Conservation (phyloP, 768 basidiomycete species). For the Filobasidium wieringae region DNA sequence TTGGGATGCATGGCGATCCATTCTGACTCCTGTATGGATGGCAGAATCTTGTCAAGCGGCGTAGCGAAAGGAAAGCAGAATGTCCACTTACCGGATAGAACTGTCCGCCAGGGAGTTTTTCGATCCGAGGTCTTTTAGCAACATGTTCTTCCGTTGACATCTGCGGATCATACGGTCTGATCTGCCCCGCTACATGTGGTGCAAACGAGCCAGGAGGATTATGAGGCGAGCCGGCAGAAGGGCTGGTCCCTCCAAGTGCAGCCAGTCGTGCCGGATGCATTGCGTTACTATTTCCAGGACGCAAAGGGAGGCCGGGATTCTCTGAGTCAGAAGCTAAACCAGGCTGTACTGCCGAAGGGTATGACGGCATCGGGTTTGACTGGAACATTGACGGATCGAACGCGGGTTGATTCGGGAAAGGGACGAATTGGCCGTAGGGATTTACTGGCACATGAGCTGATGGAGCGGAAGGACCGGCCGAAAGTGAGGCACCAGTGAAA, state of each 20-base stretch:
- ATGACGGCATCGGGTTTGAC: constrained; percentile 6
- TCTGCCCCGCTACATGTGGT: constrained; percentile 49
- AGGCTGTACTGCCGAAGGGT: too few species aligned
- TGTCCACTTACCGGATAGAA: constrained; percentile 52
- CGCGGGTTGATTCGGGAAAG: constrained; percentile 9
- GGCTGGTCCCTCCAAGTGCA: constrained; percentile 45
- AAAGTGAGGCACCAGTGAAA: constrained; percentile 68
- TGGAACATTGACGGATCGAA: constrained; percentile 17
- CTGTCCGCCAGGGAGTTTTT: constrained; percentile 71
- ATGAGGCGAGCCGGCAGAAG: background rate
- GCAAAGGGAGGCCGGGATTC: constrained; percentile 8
- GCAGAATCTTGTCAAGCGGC: background rate
- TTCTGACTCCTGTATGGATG: constrained; percentile 42
- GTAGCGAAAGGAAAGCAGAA: background rate
- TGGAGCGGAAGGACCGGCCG: constrained; percentile 61
- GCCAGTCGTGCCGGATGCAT: constrained; percentile 62
- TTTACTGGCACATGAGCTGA: background rate
- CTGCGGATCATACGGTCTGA: constrained; percentile 48
- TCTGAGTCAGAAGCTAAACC: background rate
- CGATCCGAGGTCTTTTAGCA: constrained; percentile 75
- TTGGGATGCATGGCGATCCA: constrained; percentile 88
- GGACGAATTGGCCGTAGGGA: constrained; percentile 9
- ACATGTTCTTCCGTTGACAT: constrained; percentile 56
- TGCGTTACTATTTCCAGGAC: constrained; percentile 32
- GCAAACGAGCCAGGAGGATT: too few species aligned